Evolutionary conservation across 805 yeast genomes (phyloP), one percentile per base, ranked within the genome.

Genomic region (Yarrowia osloensis): DNA sequence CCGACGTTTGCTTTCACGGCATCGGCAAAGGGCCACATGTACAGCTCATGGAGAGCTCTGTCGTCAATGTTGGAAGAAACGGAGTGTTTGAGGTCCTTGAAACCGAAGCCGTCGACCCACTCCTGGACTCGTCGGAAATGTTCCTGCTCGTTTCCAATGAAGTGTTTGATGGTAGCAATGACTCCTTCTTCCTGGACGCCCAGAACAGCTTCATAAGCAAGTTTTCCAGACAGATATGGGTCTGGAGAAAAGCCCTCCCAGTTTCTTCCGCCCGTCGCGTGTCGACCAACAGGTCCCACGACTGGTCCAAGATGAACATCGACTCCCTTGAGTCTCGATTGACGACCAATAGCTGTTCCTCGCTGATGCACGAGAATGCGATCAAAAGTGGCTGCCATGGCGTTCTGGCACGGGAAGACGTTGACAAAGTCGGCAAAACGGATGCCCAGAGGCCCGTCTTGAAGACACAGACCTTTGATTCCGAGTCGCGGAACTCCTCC

Each of bases 11-110:
- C 86, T 67, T 80, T 80, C 22, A 86, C 79, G 37, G 84, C 84
- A 70, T 86, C 88, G 6, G 88, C 88, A 77, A 85, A 86, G 9
- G 90, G 90, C 89, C 89, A 86, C 62, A 85, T 73, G 73, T 82
- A 86, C 1, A 85, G 72, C 71, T 86, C 90, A 72, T 84, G 88
- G 82, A 86, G 80, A 1, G 86, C 82, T 33, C 86, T 77, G 71
- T 85, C 89, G 67, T 85, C 88, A 52, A 85, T 83, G 68, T 85
- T 83, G 12, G 87, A 77, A 69, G 85, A 81, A 24, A 84, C 76
- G 4, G 86, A 78, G 3, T 75, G 74, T n/a, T 78, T 73, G 11
- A 55, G 47, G 6, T 37, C 19, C 3, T 17, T 39, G 40, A 55
- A 67, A 26, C 46, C 49, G 50, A 84, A 75, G 17, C 71, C 73